A percentile compares a stretch with the other conserved stretches of the same genome.
Conservation (phyloP, 805 yeast species). For the Kodamaea hsintzibuensis region DNA sequence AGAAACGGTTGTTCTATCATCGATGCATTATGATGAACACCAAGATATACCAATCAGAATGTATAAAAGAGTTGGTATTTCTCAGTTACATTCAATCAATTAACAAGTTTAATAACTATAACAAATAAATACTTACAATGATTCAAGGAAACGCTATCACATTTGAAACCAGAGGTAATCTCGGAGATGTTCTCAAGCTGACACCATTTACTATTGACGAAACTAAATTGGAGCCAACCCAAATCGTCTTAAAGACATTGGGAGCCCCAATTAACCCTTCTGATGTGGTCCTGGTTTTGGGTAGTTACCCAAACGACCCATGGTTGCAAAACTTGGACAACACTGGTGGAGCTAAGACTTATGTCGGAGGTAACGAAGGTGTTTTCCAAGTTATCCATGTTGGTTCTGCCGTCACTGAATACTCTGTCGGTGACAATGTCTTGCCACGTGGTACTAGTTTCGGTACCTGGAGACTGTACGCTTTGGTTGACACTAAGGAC, state of each 20-base stretch:
- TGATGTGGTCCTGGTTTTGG: conserved; percentile 82
- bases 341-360: not conserved
- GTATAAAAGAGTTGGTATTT: too few species aligned
- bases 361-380: conserved; percentile 24
- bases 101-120: not conserved
- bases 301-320: conserved; percentile 82
- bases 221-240: conserved; percentile 15
- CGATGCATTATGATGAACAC: too few species aligned
- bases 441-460: conserved; percentile 19
- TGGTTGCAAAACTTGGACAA: conserved; percentile 6
- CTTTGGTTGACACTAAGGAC: conserved; percentile 11
- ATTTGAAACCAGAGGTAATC: conserved; percentile 2
- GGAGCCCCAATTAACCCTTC: conserved; percentile 92
- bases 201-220: conserved; percentile 6
- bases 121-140: not conserved
- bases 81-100: not conserved
- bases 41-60: too few species aligned
- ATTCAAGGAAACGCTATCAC: conserved; percentile 7
- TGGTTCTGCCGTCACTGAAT: conserved; percentile 16
- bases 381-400: conserved; percentile 17
- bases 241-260: conserved; percentile 58
- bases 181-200: conserved; percentile 3
- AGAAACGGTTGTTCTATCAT: too few species aligned
- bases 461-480: conserved; percentile 27
- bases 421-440: conserved; percentile 21